phyloP scores from a whole-genome alignment of 805 yeast genomes.

The Priceomyces melissophilus region DNA sequence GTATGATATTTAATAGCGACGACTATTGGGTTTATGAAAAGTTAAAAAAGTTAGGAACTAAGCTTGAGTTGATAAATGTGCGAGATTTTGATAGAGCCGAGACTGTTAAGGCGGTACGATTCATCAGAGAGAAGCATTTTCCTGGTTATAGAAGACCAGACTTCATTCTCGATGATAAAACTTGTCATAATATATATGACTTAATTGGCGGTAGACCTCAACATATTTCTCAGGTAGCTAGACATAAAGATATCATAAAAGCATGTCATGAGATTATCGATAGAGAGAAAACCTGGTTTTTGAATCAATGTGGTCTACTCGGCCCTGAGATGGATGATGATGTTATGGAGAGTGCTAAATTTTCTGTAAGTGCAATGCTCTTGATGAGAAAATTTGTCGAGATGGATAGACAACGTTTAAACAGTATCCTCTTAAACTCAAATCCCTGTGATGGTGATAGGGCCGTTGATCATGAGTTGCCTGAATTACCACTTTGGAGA shows the following conservation, averaged over 20 bases:
- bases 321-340: slow-evolving; percentile 85
- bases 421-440: slow-evolving; percentile 26
- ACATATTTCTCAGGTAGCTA: slow-evolving; percentile 68
- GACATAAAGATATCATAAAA: slow-evolving; percentile 50
- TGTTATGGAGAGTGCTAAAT: slow-evolving; percentile 81
- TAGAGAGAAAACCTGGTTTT: slow-evolving; percentile 79
- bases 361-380: slow-evolving; percentile 69
- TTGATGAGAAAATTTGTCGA: slow-evolving; percentile 67
- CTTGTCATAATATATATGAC: slow-evolving; percentile 56
- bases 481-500: slow-evolving; percentile 78
- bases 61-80: slow-evolving; percentile 69
- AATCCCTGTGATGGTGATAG: slow-evolving; percentile 28
- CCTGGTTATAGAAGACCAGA: slow-evolving; percentile 33
- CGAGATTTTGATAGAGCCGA: slow-evolving; percentile 57
- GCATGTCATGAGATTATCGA: slow-evolving; percentile 74
- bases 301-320: slow-evolving; percentile 75
- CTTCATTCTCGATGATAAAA: slow-evolving; percentile 30
- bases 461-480: slow-evolving; percentile 49
- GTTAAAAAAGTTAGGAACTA: slow-evolving; percentile 64
- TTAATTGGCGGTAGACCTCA: slow-evolving; percentile 84
- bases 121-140: slow-evolving; percentile 43
- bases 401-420: slow-evolving; percentile 48
- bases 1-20: slow-evolving; percentile 73
- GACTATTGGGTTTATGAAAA: slow-evolving; percentile 87
- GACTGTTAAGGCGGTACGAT: slow-evolving; percentile 51